These are phyloP conservation scores for Aspergillus leporis DNA, from an alignment of 495 filamentous ascomycete genomes.

Conservation along the genomic window DNA sequence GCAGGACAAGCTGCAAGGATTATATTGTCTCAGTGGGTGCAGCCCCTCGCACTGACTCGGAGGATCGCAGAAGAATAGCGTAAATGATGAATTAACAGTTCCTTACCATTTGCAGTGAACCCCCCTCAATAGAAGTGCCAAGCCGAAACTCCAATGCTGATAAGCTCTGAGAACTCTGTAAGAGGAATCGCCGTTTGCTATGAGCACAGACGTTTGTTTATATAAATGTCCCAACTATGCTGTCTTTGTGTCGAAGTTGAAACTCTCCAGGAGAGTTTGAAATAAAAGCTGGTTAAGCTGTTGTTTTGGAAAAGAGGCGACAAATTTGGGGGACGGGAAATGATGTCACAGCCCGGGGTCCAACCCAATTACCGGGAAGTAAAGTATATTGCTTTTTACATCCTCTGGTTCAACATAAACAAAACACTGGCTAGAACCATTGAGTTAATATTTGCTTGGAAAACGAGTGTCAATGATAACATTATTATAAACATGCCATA, in stretches of 20 bases:
- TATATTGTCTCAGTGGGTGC: neutral
- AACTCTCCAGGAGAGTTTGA: neutral
- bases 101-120: neutral
- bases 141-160: neutral
- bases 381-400: too few relatives aligned
- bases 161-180: neutral
- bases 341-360: slow-evolving; percentile 8
- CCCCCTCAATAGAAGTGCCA: slow-evolving; percentile 1
- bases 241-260: neutral
- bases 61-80: neutral
- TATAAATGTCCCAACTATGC: too few relatives aligned
- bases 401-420: too few relatives aligned
- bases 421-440: too few relatives aligned
- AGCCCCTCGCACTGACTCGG: neutral
- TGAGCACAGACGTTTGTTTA: too few relatives aligned
- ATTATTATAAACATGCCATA: slow-evolving; percentile 3
- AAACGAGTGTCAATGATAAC: neutral
- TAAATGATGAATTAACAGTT: neutral
- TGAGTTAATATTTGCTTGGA: neutral
- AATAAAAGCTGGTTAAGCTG: neutral
- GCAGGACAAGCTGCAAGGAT: neutral
- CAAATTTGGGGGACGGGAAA: neutral
- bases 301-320: neutral
- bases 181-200: too few relatives aligned
- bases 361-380: neutral